A percentile compares a stretch with the other conserved stretches of the same genome.
These are phyloP conservation scores for Neofusicoccum sp. DNA, from an alignment of 2,329 filamentous ascomycete species.

Conservation along the genomic window DNA sequence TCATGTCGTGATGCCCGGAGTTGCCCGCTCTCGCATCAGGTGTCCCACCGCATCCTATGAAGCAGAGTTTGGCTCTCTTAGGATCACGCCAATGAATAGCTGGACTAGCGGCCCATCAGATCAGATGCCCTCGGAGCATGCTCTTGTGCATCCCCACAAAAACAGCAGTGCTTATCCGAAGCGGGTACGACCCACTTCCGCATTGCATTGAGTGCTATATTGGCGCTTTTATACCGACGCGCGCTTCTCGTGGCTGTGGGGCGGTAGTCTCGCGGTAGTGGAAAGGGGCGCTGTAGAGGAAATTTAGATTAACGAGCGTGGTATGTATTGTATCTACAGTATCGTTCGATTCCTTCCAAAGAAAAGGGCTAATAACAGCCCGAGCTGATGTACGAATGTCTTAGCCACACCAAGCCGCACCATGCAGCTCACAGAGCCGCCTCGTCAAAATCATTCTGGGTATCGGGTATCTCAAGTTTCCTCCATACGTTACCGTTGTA, in stretches of 20 bases:
- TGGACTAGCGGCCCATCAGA: no score
- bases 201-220: background rate
- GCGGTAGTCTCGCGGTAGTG: background rate
- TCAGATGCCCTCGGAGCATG: background rate
- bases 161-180: no score
- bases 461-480: slow-evolving; percentile 19
- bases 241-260: no score
- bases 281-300: background rate
- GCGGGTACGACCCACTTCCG: no score
- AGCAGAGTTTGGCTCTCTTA: no score
- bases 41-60: background rate
- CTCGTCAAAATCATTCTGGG: slow-evolving; percentile 1
- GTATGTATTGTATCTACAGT: background rate
- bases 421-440: background rate
- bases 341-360: background rate
- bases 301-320: background rate
- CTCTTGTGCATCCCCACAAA: no score
- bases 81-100: background rate
- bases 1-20: background rate
- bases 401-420: slow-evolving; percentile 1
- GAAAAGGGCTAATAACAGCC: background rate
- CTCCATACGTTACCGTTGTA: background rate
- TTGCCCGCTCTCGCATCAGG: slow-evolving; percentile 4
- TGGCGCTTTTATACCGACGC: background rate
- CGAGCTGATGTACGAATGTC: slow-evolving; percentile 5